Evolutionary conservation across 345 rosid genomes (phyloP).

Genomic region (Gossypium mustelinum): DNA sequence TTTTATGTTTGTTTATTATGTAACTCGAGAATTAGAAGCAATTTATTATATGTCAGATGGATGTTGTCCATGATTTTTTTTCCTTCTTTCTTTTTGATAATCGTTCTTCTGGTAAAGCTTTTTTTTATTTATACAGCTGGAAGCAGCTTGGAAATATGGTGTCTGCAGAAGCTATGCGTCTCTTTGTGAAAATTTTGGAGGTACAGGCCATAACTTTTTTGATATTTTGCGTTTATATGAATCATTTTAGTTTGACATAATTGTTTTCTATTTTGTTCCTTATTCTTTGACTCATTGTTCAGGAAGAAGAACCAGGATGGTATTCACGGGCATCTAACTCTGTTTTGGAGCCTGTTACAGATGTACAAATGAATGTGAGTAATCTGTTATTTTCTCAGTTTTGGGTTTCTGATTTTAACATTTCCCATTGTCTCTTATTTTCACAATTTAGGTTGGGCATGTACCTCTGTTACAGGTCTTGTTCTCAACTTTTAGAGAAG

Average conservation of each 20-base stretch:
- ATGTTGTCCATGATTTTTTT: not conserved
- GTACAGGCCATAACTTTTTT: constrained; percentile 33
- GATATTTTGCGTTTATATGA: constrained; percentile 9
- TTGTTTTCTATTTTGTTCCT: not conserved
- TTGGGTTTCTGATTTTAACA: not conserved
- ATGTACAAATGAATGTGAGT: constrained; percentile 75
- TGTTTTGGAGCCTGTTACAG: constrained; percentile 59
- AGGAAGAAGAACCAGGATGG: constrained; percentile 99
- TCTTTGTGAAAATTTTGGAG: constrained; percentile 97
- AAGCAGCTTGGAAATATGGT: constrained; percentile 92
- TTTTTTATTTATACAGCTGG: constrained; percentile 59
- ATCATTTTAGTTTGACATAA: not conserved
- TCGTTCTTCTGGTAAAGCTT: not conserved
- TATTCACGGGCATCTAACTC: constrained; percentile 80
- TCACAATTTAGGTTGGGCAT: not conserved
- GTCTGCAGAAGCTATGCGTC: constrained; percentile 96
- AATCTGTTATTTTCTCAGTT: constrained; percentile 1
- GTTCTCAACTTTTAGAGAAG: not conserved
- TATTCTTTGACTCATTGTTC: constrained; percentile 8
- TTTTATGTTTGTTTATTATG: not conserved
- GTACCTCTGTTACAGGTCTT: not conserved
- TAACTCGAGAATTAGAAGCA: not conserved
- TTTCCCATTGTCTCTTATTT: not conserved
- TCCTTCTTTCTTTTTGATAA: not conserved
- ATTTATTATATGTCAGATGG: constrained; percentile 1